phyloP scores from a whole-genome alignment of 805 yeast species.

The Nakazawaea holstii region DNA sequence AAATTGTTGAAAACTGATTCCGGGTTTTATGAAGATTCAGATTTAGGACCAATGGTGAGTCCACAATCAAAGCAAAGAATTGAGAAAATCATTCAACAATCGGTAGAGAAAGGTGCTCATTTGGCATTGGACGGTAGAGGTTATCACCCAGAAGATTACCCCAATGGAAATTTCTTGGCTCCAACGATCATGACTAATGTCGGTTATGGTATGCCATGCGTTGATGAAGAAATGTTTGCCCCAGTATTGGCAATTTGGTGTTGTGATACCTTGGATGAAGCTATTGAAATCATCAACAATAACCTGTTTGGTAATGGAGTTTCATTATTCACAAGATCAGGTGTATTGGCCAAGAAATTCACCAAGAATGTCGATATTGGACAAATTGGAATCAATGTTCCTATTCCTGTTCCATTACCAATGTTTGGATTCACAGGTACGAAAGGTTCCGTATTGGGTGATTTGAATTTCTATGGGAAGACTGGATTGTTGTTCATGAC shows the following conservation, averaged over 20 bases:
- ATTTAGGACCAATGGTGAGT: conserved; percentile 70
- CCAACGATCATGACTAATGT: conserved; percentile 61
- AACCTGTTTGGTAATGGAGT: conserved; percentile 66
- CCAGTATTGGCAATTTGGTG: conserved; percentile 66
- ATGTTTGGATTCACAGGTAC: conserved; percentile 79
- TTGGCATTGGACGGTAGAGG: conserved; percentile 62
- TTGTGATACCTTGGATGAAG: conserved; percentile 62
- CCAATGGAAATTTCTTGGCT: conserved; percentile 64
- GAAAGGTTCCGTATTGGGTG: conserved; percentile 72
- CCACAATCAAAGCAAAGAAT: conserved; percentile 53
- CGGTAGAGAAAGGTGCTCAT: conserved; percentile 57
- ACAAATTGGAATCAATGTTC: conserved; percentile 74
- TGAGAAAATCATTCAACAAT: conserved; percentile 49
- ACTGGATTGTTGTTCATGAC: conserved; percentile 68
- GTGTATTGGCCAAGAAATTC: conserved; percentile 66
- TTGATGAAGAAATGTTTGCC: conserved; percentile 72
- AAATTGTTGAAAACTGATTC: conserved; percentile 52
- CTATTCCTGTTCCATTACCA: conserved; percentile 78
- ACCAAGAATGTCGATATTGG: conserved; percentile 66
- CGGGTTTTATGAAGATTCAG: conserved; percentile 57
- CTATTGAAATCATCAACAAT: conserved; percentile 56
- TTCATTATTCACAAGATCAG: conserved; percentile 64
- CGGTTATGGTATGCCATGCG: conserved; percentile 65
- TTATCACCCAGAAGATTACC: conserved; percentile 33
- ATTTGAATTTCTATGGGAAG: conserved; percentile 74